A percentile compares a stretch with the other conserved stretches of the same genome.
phyloP scores from a whole-genome alignment of 2,329 filamentous ascomycete species.

The Lachnellula willkommii region DNA sequence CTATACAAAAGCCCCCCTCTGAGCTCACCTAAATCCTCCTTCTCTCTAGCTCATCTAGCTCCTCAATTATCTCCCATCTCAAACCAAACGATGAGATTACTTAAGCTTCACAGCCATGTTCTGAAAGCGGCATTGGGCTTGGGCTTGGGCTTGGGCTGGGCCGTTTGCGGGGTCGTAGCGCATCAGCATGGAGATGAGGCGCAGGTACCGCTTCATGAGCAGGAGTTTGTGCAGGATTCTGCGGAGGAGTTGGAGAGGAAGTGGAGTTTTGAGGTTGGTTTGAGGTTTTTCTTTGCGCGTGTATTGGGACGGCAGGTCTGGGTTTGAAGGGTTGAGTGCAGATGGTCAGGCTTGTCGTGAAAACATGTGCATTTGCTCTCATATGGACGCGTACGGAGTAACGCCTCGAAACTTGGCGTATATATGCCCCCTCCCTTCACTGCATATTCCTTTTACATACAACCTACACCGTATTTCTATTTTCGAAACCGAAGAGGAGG shows the following conservation, averaged over 20 bases:
- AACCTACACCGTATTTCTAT: not conserved
- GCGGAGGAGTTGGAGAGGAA: conserved; percentile 49
- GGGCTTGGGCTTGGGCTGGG: not conserved
- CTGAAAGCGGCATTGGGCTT: not conserved
- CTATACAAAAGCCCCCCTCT: not conserved
- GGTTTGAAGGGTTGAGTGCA: not conserved
- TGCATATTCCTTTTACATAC: not conserved
- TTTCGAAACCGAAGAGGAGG: not conserved
- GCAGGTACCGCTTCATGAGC: conserved; percentile 34
- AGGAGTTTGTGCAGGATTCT: conserved; percentile 46
- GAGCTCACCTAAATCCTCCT: not conserved
- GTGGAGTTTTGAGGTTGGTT: conserved; percentile 52
- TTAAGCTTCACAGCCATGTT: not conserved
- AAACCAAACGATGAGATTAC: not conserved
- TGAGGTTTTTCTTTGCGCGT: not conserved
- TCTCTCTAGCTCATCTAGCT: not conserved
- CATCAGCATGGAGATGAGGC: conserved; percentile 25
- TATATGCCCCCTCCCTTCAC: not conserved
- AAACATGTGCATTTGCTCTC: conserved; percentile 1
- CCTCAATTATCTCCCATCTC: not conserved
- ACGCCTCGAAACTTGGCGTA: not conserved
- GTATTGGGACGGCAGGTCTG: not conserved
- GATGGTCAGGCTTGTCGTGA: not conserved
- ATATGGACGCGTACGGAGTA: not conserved
- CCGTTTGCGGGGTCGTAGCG: conserved; percentile 9